Evolutionary conservation across 2,329 filamentous ascomycete genomes (phyloP).

Genomic region (Fusarium euwallaceae): DNA sequence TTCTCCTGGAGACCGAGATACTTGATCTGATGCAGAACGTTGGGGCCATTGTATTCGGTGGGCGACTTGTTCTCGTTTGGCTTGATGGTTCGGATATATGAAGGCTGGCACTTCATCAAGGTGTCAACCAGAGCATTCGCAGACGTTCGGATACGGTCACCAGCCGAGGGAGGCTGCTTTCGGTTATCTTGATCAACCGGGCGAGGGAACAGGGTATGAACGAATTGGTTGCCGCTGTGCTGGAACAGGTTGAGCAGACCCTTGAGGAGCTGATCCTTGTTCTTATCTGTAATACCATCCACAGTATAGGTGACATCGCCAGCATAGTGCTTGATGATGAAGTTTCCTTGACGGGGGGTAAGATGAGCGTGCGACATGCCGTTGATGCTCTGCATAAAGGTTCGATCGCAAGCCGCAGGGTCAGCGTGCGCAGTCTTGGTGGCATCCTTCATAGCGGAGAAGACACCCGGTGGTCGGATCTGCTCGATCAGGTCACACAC

Average conservation of each 20-base stretch:
- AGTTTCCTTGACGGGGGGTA: conserved; percentile 91
- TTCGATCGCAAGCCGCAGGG: conserved; percentile 91
- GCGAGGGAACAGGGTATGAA: conserved; percentile 90
- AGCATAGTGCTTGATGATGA: conserved; percentile 99
- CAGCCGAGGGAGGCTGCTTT: conserved; percentile 91
- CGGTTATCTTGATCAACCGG: conserved; percentile 97
- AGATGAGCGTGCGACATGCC: conserved; percentile 93
- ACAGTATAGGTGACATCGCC: conserved; percentile 96
- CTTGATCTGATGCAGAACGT: conserved; percentile 98
- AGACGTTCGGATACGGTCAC: conserved; percentile 94
- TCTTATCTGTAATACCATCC: conserved; percentile 98
- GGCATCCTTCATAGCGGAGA: conserved; percentile 96
- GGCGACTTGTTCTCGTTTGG: conserved; percentile 99
- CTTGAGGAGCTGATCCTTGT: conserved; percentile 97
- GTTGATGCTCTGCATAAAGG: conserved; percentile 93
- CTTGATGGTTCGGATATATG: conserved; percentile 99
- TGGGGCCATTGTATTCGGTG: conserved; percentile 89
- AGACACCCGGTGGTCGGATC: conserved; percentile 88
- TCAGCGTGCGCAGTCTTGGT: conserved; percentile 99
- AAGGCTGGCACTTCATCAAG: conserved; percentile 96
- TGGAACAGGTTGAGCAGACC: conserved; percentile 90
- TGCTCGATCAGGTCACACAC: conserved; percentile 98
- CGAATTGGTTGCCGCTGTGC: conserved; percentile 85
- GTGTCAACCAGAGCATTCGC: conserved; percentile 96
- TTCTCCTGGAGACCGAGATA: conserved; percentile 99